Base-by-base conservation (phyloP, 768 basidiomycete species). In the Sistotremastrum suecicum region DNA sequence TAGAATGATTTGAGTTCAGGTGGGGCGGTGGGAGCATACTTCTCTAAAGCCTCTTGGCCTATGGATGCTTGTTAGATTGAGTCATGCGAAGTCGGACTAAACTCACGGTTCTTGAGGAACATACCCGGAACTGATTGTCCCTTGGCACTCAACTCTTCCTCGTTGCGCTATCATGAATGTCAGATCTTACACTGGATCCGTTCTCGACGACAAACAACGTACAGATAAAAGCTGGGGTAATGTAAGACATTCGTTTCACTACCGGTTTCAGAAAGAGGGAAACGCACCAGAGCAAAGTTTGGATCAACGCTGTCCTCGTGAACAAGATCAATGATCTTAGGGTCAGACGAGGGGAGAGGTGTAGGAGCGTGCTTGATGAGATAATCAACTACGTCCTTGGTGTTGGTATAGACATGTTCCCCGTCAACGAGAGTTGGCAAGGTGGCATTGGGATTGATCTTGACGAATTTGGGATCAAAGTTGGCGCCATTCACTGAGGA, bases 221-320 rank as follows among this genome's bases (percentile, higher is more conserved):
- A 20, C 36, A 36, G 7, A 12, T 33, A n/a, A n/a, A 6, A 7
- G 43, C 12, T 30, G 20, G 10, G 20, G n/a, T 1, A 50, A 64
- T 51, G 53, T 70, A 70, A 34, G 62, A 56, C 3, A 66, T 20
- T 20, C 20, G 20, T 46, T 29, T 46, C 28, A 34, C 42, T 31
- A 28, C 37, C 31, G 8, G 29, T 31, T 32, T 35, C 8, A 11
- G 28, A 3, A 34, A 3, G 30, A 12, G 32, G 42, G n/a, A 28
- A 48, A 48, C 37, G 60, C 20, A 69, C 48, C 30, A 68, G 41
- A n/a, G 67, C 62, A 50, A 74, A 70, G 64, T 77, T 78, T 44
- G 73, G 73, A 53, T 76, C 72, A 43, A 66, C 56, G 35, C 56
- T 60, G 34, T 69, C 66, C 33, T 66, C 63, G 52, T 76, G 72